Conservation (phyloP, 768 basidiomycete genomes). For the Tricholoma saponaceum region DNA sequence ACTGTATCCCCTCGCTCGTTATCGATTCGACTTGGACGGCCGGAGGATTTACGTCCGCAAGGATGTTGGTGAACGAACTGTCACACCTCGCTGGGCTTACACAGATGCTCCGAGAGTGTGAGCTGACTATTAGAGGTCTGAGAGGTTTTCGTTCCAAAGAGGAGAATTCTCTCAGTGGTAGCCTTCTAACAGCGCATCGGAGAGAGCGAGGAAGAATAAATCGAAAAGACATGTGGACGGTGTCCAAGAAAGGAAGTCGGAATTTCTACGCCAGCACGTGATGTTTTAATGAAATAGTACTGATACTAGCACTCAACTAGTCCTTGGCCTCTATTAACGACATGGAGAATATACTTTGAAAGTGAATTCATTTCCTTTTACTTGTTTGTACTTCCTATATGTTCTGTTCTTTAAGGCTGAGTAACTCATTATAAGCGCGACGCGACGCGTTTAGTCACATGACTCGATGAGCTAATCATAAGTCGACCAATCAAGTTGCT, state of each 20-base stretch:
- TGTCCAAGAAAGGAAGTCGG: background rate
- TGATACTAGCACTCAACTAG: too few species aligned
- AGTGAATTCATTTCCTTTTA: background rate
- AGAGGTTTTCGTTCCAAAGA: background rate
- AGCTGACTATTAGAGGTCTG: background rate
- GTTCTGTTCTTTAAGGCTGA: too few species aligned
- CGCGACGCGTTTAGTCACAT: constrained; percentile 13
- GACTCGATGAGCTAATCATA: background rate
- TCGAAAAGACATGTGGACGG: constrained; percentile 8
- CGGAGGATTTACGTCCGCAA: constrained; percentile 64
- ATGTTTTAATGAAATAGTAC: background rate
- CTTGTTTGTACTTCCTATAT: too few species aligned
- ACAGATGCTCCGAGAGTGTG: constrained; percentile 13
- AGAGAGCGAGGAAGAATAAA: constrained; percentile 1
- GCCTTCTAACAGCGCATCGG: constrained; percentile 2
- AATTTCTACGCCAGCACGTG: background rate
- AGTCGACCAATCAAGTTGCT: constrained; percentile 3
- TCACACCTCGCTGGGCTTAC: constrained; percentile 11
- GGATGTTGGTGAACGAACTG: constrained; percentile 63
- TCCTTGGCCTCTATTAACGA: too few species aligned
- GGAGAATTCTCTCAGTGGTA: background rate
- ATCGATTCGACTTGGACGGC: constrained; percentile 71
- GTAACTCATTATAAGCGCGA: too few species aligned
- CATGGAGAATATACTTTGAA: too few species aligned
- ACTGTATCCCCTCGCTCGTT: constrained; percentile 56